A percentile compares a stretch with the other conserved stretches of the same genome.
phyloP scores from a whole-genome alignment of 2,329 filamentous ascomycete species.

The Talaromyces sp. region DNA sequence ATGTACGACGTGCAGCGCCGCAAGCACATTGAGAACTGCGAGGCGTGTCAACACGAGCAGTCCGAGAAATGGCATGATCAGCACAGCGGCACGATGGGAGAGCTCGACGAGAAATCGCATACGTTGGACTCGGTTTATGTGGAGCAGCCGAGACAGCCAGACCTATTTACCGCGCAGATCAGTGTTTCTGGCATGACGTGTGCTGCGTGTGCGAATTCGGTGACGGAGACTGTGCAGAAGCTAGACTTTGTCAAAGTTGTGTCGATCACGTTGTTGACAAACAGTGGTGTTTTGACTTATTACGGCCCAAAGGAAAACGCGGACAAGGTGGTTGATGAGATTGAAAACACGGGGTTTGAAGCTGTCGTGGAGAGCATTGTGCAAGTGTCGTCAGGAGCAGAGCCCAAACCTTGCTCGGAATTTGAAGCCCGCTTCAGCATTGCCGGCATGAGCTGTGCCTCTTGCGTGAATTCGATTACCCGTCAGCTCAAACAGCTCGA shows the following conservation, averaged over 20 bases:
- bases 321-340: constrained; percentile 37
- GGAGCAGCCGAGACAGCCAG: constrained; percentile 4
- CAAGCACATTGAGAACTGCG: constrained; percentile 47
- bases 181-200: constrained; percentile 66
- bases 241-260: constrained; percentile 52
- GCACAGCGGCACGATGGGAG: constrained; percentile 5
- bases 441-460: constrained; percentile 68
- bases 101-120: not conserved
- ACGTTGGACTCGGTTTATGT: constrained; percentile 7
- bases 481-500: constrained; percentile 53
- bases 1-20: constrained; percentile 15
- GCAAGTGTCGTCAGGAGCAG: constrained; percentile 6
- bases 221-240: constrained; percentile 53
- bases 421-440: constrained; percentile 43
- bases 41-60: constrained; percentile 43
- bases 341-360: constrained; percentile 16
- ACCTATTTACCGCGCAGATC: constrained; percentile 20
- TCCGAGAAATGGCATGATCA: constrained; percentile 1
- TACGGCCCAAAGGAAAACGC: constrained; percentile 37
- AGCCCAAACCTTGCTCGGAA: constrained; percentile 1
- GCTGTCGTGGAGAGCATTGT: constrained; percentile 12
- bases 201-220: constrained; percentile 57
- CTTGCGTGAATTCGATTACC: constrained; percentile 61
- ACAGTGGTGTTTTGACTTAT: constrained; percentile 58
- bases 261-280: constrained; percentile 57